Evolutionary conservation across 1,284 basidiomycete genomes (phyloP), one percentile per base, ranked within the genome.

Genomic region (Mrakiaceae sp.): DNA sequence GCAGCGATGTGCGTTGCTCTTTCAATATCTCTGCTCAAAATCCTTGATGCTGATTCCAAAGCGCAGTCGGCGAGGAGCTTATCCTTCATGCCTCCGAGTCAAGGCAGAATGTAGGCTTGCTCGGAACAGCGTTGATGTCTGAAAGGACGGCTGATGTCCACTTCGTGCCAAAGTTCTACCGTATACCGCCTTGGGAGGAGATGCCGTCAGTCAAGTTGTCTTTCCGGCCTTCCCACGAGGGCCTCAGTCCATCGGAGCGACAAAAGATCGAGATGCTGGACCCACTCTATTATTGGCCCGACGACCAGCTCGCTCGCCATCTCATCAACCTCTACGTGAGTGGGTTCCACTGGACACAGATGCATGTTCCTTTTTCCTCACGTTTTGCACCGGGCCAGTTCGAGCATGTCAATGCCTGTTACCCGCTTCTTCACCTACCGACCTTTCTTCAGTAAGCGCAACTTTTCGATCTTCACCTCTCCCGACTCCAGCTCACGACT

Each of bases 381-480:
- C 27, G 27, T 27, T 2, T 27, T 27, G 27, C 27, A 27, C 27
- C 27, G 27, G 27, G 27, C 27, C 27, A 27, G 27, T 94, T 93
- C 71, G 69, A 71, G 0, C 72, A 82, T 58, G 74, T 83, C 69
- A 89, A 91, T 72, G 70, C 75, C 3, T 80, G 83, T 68, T 75
- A 83, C 44, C 88, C 89, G 4, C 78, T 93, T 16, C 76, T 95
- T 3, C 90, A 94, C 72, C 82, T 84, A 0, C 83, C 84, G 2
- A 84, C 83, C 42, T 91, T 94, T 69, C 82, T 87, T 66, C 75
- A 77, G 40, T 65, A 27, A 27, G 16, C 27, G 64, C 58, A 27
- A 27, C 27, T 27, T 27, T 27, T 27, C 27, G 2, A 27, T 27
- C 27, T 27, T 27, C 27, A 27, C 27, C 27, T 27, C 27, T 27